phyloP scores from a whole-genome alignment of 805 yeast genomes.

The Kuraishia floccosa region DNA sequence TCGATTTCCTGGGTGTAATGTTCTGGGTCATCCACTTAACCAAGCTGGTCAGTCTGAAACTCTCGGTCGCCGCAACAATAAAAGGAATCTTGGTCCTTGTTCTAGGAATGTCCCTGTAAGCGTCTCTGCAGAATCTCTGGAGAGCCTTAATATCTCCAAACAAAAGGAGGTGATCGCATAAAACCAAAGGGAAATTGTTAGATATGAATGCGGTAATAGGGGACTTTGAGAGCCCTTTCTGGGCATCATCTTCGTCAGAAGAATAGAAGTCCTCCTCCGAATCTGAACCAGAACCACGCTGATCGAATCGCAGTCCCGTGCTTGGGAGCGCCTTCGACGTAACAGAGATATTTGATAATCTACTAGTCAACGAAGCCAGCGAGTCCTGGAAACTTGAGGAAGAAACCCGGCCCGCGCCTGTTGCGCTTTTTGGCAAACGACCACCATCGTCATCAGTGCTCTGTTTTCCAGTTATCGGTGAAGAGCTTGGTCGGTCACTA shows the following conservation, averaged over 20 bases:
- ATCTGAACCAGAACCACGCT: too few species aligned
- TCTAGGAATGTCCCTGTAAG: slow-evolving; percentile 4
- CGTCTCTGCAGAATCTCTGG: slow-evolving; percentile 4
- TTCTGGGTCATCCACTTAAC: slow-evolving; percentile 1
- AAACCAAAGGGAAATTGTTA: slow-evolving; percentile 1
- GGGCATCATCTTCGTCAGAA: slow-evolving; percentile 2
- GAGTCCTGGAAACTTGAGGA: background rate
- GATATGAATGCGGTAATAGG: slow-evolving; percentile 4
- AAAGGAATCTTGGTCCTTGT: slow-evolving; percentile 5
- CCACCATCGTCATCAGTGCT: too few species aligned
- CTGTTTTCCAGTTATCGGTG: too few species aligned
- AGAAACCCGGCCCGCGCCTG: background rate
- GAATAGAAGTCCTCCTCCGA: slow-evolving; percentile 5
- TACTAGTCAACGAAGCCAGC: background rate
- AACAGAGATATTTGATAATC: slow-evolving; percentile 1
- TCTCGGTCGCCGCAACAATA: slow-evolving; percentile 3
- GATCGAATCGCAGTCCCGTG: too few species aligned
- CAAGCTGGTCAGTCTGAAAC: slow-evolving; percentile 6
- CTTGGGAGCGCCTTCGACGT: background rate
- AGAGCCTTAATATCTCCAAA: slow-evolving; percentile 5
- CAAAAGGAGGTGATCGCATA: slow-evolving; percentile 5
- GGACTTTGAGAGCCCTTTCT: slow-evolving; percentile 2
- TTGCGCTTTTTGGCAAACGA: too few species aligned
- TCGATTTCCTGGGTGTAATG: background rate
- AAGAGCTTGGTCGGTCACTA: too few species aligned